Base-by-base conservation (phyloP, 345 rosid genomes). In the Gossypium herbaceum region DNA sequence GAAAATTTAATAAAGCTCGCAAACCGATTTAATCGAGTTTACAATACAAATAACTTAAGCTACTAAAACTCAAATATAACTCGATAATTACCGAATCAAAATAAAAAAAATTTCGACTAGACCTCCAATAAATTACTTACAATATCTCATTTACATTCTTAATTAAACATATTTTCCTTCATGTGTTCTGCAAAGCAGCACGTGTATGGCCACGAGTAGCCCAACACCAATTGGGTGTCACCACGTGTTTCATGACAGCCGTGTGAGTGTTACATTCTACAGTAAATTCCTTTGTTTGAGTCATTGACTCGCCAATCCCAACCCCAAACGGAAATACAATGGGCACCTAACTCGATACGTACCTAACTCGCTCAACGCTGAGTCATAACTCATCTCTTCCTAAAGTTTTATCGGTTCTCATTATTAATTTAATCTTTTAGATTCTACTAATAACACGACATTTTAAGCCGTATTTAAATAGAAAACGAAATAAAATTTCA, bases 81-180 rank as follows among this genome's bases (percentile, higher is more conserved):
- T 34, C 2, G 7, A 34, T 34, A 34, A 34, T 34, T 34, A 34
- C 7, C 7, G 41, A 34, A 34, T 34, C 7, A 0, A 34, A 34
- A 34, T 34, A 0, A 5, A 34, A 4, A 34, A 0, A 0, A 1
- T 1, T 34, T 34, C 41, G 0, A 34, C 1, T 34, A 4, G 0
- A 5, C 0, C 41, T 34, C 41, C 7, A 5, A 34, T 34, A 34
- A 34, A 4, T 34, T 34, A 1, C 41, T 34, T 4, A 1, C 41
- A 34, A 34, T 5, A 29, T 4, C 39, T 29, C 6, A 4, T 29
- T 29, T 29, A 29, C 6, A 0, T 4, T 29, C 39, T 29, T 29
- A 29, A 29, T 29, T 29, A 29, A 29, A 29, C 39, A 0, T 29
- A 34, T 5, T 24, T 48, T 48, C 52, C 52, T 48, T 11, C 9